A percentile compares a stretch with the other conserved stretches of the same genome.
Evolutionary conservation across 2,329 filamentous ascomycete genomes (phyloP).

Genomic region (Pseudopithomyces maydicus): DNA sequence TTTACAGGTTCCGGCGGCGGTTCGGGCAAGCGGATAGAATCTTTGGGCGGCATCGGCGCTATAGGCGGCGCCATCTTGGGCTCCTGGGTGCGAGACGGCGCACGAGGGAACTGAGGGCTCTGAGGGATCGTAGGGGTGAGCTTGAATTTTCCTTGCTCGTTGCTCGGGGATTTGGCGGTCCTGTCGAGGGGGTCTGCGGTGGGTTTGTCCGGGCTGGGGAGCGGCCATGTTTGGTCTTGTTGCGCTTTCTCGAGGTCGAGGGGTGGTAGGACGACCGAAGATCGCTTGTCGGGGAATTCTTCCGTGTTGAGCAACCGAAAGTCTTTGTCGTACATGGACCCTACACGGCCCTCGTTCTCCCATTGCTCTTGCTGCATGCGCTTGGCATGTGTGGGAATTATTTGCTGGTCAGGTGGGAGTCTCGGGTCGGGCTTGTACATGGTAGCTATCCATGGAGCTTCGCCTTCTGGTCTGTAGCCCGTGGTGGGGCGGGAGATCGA

Average conservation of each 20-base stretch:
- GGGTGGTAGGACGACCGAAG: conserved; percentile 37
- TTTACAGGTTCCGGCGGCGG: conserved; percentile 62
- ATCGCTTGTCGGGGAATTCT: conserved; percentile 48
- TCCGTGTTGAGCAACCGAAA: conserved; percentile 79
- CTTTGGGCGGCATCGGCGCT: conserved; percentile 4
- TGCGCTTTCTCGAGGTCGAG: conserved; percentile 35
- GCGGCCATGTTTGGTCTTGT: conserved; percentile 40
- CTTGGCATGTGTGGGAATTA: conserved; percentile 91
- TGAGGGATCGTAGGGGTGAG: conserved; percentile 53
- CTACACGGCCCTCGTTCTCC: conserved; percentile 89
- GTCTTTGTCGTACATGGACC: conserved; percentile 83
- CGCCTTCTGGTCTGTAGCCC: conserved; percentile 82
- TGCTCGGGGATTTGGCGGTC: conserved; percentile 33
- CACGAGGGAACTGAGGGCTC: conserved; percentile 31
- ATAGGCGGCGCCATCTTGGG: conserved; percentile 18
- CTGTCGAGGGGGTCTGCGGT: conserved; percentile 28
- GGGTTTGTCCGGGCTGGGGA: conserved; percentile 37
- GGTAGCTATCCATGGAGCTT: conserved; percentile 92
- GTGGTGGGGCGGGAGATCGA: conserved; percentile 58
- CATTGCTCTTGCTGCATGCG: conserved; percentile 92
- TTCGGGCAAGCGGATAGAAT: conserved; percentile 58
- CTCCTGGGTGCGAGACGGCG: conserved; percentile 27
- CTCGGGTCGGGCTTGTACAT: conserved; percentile 96
- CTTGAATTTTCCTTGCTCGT: conserved; percentile 53
- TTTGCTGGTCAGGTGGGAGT: conserved; percentile 90